Evolutionary conservation across 2,329 filamentous ascomycete genomes (phyloP).

Genomic region (Aspergillus fumigatus): DNA sequence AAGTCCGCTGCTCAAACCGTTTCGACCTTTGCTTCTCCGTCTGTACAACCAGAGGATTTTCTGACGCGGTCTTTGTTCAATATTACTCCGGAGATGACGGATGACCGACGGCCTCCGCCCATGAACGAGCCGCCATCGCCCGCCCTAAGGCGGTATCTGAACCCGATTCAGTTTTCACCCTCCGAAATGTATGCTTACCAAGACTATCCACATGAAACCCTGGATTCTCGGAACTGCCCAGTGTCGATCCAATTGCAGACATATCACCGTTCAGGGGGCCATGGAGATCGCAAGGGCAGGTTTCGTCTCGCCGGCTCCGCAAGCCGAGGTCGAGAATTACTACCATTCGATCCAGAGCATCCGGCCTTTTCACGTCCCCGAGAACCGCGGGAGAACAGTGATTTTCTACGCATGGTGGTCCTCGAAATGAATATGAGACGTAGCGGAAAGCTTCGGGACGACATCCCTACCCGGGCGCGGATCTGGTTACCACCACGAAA

Average conservation of each 20-base stretch:
- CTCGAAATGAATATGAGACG: slow-evolving; percentile 66
- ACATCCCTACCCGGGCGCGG: slow-evolving; percentile 50
- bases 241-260: slow-evolving; percentile 62
- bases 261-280: slow-evolving; percentile 43
- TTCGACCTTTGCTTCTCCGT: slow-evolving; percentile 52
- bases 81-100: slow-evolving; percentile 54
- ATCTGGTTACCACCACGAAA: slow-evolving; percentile 58
- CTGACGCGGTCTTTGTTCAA: slow-evolving; percentile 55
- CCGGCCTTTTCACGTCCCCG: slow-evolving; percentile 50
- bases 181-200: slow-evolving; percentile 44
- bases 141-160: slow-evolving; percentile 57
- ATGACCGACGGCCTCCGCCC: slow-evolving; percentile 56
- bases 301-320: slow-evolving; percentile 41
- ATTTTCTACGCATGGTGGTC: slow-evolving; percentile 61
- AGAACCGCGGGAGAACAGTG: slow-evolving; percentile 60
- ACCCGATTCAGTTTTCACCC: slow-evolving; percentile 48
- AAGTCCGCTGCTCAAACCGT: slow-evolving; percentile 59
- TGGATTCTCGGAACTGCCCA: slow-evolving; percentile 34
- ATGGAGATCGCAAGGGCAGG: slow-evolving; percentile 23
- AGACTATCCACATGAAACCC: slow-evolving; percentile 33
- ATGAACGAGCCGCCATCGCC: slow-evolving; percentile 51
- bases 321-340: slow-evolving; percentile 38
- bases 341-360: slow-evolving; percentile 29
- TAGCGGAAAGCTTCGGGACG: slow-evolving; percentile 56
- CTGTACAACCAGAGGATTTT: slow-evolving; percentile 54